phyloP scores from a whole-genome alignment of 176 grass and related monocot species.

The Phoenix roebelenii region DNA sequence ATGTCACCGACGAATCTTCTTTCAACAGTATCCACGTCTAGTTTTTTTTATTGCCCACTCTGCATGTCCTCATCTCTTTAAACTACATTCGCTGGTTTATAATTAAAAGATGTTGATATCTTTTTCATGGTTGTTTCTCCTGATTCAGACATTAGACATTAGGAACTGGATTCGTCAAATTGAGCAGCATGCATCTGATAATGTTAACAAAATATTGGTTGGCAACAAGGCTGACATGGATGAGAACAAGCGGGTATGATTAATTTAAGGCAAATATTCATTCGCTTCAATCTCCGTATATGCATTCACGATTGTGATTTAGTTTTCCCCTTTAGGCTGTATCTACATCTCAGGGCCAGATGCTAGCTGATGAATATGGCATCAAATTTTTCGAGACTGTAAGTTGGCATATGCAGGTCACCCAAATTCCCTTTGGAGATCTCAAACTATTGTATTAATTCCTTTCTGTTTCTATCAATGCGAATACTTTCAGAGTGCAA shows the following conservation, averaged over 20 bases:
- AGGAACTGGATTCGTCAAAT: slow-evolving; percentile 94
- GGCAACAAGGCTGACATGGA: slow-evolving; percentile 97
- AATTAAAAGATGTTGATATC: neutral
- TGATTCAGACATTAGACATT: slow-evolving; percentile 55
- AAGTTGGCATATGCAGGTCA: slow-evolving; percentile 7
- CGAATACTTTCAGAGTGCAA: slow-evolving; percentile 58
- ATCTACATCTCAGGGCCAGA: slow-evolving; percentile 69
- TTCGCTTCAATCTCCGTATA: too few relatives aligned
- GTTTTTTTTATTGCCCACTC: neutral
- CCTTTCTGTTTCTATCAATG: neutral
- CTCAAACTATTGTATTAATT: neutral
- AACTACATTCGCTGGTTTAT: too few relatives aligned
- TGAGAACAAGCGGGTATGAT: slow-evolving; percentile 71
- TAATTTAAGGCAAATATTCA: neutral
- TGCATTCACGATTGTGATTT: too few relatives aligned
- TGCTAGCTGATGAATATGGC: slow-evolving; percentile 82
- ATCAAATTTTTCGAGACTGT: slow-evolving; percentile 93
- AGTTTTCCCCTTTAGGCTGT: slow-evolving; percentile 33
- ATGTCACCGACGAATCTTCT: slow-evolving; percentile 88
- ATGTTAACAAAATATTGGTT: slow-evolving; percentile 87
- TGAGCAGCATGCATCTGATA: slow-evolving; percentile 89
- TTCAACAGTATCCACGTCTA: slow-evolving; percentile 75
- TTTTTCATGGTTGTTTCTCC: slow-evolving; percentile 22
- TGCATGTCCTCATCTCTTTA: slow-evolving; percentile 8
- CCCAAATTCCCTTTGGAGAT: slow-evolving; percentile 1